Conservation (phyloP, 2,329 filamentous ascomycete species). For the Fusarium sp. region DNA sequence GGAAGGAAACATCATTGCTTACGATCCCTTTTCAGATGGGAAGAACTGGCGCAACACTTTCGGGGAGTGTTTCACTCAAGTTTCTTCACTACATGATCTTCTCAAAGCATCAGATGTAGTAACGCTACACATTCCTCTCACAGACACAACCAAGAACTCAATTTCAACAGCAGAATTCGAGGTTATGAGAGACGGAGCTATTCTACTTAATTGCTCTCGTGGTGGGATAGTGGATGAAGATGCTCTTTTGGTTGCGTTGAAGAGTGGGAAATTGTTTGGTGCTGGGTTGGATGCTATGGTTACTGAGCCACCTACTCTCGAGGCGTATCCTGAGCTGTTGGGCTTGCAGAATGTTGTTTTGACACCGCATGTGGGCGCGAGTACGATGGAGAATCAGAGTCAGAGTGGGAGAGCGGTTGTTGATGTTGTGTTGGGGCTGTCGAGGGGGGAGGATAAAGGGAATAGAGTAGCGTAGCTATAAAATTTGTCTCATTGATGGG, state of each 20-base stretch:
- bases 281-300: not conserved
- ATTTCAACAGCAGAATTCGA: not conserved
- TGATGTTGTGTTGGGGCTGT: not conserved
- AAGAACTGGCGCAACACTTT: not conserved
- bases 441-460: not conserved
- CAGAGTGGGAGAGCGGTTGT: not conserved
- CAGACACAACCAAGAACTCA: not conserved
- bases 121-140: not conserved
- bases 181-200: not conserved
- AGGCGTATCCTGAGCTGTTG: not conserved
- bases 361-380: not conserved
- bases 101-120: not conserved
- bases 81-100: not conserved
- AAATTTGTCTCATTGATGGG: too few species aligned
- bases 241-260: not conserved
- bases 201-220: not conserved
- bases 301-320: not conserved
- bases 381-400: not conserved
- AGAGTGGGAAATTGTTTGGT: not conserved
- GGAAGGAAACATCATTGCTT: not conserved
- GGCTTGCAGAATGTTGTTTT: not conserved
- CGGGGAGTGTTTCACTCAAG: accelerated
- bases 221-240: not conserved
- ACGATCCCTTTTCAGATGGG: not conserved
- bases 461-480: not conserved